Percentiles rank a stretch among this genome's conserved stretches.
These are phyloP conservation scores for Sphaceloma murrayae DNA, from an alignment of 2,329 filamentous ascomycete genomes.

Conservation along the genomic window DNA sequence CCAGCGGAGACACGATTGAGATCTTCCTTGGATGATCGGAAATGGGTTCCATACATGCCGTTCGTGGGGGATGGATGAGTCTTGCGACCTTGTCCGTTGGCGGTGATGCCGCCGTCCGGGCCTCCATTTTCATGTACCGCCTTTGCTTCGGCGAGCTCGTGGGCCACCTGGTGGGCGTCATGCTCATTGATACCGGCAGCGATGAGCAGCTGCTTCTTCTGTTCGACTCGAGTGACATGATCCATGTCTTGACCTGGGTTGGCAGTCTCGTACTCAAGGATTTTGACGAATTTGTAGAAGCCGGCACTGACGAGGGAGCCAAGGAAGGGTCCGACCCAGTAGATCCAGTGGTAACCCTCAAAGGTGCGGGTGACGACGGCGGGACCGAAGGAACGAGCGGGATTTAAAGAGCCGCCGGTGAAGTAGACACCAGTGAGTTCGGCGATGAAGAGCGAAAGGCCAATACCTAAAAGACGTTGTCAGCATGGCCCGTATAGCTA, in stretches of 20 bases:
- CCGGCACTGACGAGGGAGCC: constrained; percentile 27
- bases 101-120: constrained; percentile 15
- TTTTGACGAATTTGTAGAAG: constrained; percentile 29
- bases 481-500: too few relatives aligned
- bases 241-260: constrained; percentile 26
- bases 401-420: constrained; percentile 30
- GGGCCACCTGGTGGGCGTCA: constrained; percentile 20
- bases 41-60: constrained; percentile 21
- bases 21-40: constrained; percentile 17
- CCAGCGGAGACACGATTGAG: constrained; percentile 12
- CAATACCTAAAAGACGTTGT: constrained; percentile 25
- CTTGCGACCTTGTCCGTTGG: constrained; percentile 19
- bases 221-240: constrained; percentile 18
- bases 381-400: constrained; percentile 30
- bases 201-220: constrained; percentile 20
- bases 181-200: constrained; percentile 21
- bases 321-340: constrained; percentile 27
- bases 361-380: constrained; percentile 25
- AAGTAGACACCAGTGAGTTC: constrained; percentile 35
- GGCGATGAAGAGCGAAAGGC: constrained; percentile 39
- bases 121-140: constrained; percentile 15
- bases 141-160: constrained; percentile 17
- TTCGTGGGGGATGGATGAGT: not conserved
- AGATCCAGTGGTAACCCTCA: constrained; percentile 27
- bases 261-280: constrained; percentile 29